Conservation (phyloP, 768 basidiomycete genomes). For the Trametes punicea region DNA sequence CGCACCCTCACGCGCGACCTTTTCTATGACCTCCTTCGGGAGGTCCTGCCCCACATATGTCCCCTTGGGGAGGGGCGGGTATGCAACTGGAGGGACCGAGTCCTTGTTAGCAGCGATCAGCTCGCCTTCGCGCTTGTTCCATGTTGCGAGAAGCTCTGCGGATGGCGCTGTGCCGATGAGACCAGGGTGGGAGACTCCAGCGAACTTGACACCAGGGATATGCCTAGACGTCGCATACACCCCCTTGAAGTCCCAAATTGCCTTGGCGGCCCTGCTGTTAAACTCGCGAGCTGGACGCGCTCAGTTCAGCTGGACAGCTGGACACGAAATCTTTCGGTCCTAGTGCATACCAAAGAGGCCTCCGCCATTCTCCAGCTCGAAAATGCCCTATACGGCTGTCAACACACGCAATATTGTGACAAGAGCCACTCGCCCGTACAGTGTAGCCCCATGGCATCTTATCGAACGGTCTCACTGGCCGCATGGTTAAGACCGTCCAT, state of each 20-base stretch:
- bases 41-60: conserved; percentile 72
- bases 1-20: conserved; percentile 64
- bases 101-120: conserved; percentile 52
- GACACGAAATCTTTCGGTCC: neutral
- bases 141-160: conserved; percentile 63
- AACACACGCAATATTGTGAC: neutral
- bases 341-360: conserved; percentile 55
- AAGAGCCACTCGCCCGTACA: conserved; percentile 31
- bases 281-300: conserved; percentile 54
- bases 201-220: conserved; percentile 76
- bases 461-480: conserved; percentile 60
- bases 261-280: conserved; percentile 67
- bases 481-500: neutral
- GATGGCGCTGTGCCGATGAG: conserved; percentile 77
- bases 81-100: conserved; percentile 63
- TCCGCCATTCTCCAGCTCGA: conserved; percentile 70
- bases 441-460: conserved; percentile 85
- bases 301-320: neutral
- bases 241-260: conserved; percentile 79
- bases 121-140: conserved; percentile 70
- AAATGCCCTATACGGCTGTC: conserved; percentile 52
- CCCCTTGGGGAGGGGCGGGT: conserved; percentile 54
- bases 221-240: conserved; percentile 73
- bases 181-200: conserved; percentile 74
- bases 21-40: conserved; percentile 40